A percentile compares a stretch with the other conserved stretches of the same genome.
These are phyloP conservation scores for Verticillium isaacii DNA, from an alignment of 2,329 filamentous ascomycete species.

Conservation along the genomic window DNA sequence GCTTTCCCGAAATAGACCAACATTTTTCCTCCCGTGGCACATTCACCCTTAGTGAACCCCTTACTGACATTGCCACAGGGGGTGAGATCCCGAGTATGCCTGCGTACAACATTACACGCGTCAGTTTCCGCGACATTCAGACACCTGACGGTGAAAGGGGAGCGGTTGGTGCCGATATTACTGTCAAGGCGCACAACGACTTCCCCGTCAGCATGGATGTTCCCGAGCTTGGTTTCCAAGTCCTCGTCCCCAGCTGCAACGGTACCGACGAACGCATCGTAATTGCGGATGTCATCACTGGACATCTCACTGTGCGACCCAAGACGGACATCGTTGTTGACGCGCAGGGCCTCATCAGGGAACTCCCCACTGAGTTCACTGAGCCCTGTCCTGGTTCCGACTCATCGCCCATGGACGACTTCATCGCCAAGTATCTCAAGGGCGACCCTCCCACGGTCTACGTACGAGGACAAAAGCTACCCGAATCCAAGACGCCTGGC, in stretches of 20 bases:
- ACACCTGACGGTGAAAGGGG: conserved; percentile 41
- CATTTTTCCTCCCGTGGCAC: conserved; percentile 11
- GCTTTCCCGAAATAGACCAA: conserved; percentile 22
- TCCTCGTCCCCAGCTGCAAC: conserved; percentile 79
- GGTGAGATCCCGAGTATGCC: conserved; percentile 66
- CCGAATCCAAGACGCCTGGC: conserved; percentile 62
- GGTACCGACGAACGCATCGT: conserved; percentile 67
- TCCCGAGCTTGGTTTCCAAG: conserved; percentile 76
- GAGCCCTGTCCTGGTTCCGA: conserved; percentile 69
- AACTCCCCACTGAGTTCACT: conserved; percentile 70
- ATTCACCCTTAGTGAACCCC: neutral
- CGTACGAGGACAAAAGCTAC: conserved; percentile 70
- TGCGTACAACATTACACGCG: conserved; percentile 72
- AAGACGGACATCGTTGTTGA: conserved; percentile 62
- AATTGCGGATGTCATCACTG: conserved; percentile 71
- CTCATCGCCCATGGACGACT: conserved; percentile 77
- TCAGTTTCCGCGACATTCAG: conserved; percentile 73
- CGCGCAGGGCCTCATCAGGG: conserved; percentile 65
- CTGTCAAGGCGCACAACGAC: conserved; percentile 66
- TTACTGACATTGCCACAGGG: neutral
- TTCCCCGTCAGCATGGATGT: conserved; percentile 74
- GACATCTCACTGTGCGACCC: conserved; percentile 62
- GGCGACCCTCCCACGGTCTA: conserved; percentile 76
- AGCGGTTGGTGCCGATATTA: conserved; percentile 76
- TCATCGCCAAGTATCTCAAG: conserved; percentile 77